These are phyloP conservation scores for Glomus cerebriforme DNA, from an alignment of 192 early-diverging fungal species.

Conservation along the genomic window DNA sequence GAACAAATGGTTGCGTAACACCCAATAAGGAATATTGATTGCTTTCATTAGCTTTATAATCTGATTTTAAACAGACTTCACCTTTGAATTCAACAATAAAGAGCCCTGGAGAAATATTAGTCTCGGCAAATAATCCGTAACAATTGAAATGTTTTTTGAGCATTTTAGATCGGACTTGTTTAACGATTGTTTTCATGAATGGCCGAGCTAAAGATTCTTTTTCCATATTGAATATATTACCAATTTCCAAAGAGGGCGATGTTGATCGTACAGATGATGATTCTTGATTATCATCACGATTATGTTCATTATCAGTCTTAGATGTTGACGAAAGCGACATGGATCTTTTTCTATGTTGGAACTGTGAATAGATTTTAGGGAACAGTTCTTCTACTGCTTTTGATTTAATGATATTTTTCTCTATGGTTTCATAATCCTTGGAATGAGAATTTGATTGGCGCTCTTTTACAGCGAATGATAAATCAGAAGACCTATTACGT, in stretches of 20 bases:
- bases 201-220: slow-evolving; percentile 44
- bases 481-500: slow-evolving; percentile 35
- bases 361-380: slow-evolving; percentile 40
- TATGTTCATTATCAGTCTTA: slow-evolving; percentile 36
- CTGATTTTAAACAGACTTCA: slow-evolving; percentile 63
- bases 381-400: slow-evolving; percentile 47
- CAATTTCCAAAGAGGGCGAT: slow-evolving; percentile 20
- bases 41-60: slow-evolving; percentile 63
- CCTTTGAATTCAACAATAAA: slow-evolving; percentile 84
- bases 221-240: slow-evolving; percentile 44
- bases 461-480: not conserved
- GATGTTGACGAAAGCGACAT: slow-evolving; percentile 41
- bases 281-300: slow-evolving; percentile 21
- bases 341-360: slow-evolving; percentile 43
- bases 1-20: slow-evolving; percentile 62
- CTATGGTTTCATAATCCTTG: slow-evolving; percentile 37
- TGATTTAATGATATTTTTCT: slow-evolving; percentile 44
- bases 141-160: slow-evolving; percentile 36
- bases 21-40: slow-evolving; percentile 70
- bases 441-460: not conserved
- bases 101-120: slow-evolving; percentile 49
- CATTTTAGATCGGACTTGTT: slow-evolving; percentile 38
- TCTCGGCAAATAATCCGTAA: slow-evolving; percentile 67
- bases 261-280: slow-evolving; percentile 35
- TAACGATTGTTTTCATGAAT: slow-evolving; percentile 44